These are phyloP conservation scores for Suillus sp. DNA, from an alignment of 768 basidiomycete genomes.

Conservation along the genomic window DNA sequence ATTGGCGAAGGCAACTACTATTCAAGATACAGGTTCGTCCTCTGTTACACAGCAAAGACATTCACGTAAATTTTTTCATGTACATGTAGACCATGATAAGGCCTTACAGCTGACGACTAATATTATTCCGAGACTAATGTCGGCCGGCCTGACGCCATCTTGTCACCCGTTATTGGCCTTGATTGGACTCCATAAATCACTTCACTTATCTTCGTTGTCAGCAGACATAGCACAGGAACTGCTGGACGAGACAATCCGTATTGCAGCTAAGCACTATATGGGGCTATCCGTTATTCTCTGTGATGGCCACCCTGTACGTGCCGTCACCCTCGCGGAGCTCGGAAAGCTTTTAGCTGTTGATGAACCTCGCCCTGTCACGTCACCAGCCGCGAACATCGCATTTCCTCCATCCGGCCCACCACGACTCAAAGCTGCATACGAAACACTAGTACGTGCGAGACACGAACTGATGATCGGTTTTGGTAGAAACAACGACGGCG, in stretches of 20 bases:
- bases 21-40: constrained; percentile 59
- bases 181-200: constrained; percentile 66
- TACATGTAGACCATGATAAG: constrained; percentile 53
- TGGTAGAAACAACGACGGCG: constrained; percentile 69
- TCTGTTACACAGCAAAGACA: constrained; percentile 2
- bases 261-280: constrained; percentile 51
- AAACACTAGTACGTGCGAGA: constrained; percentile 59
- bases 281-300: constrained; percentile 58
- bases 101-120: constrained; percentile 63
- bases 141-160: constrained; percentile 60
- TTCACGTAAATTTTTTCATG: constrained; percentile 7
- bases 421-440: constrained; percentile 42
- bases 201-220: constrained; percentile 58
- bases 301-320: constrained; percentile 76
- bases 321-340: constrained; percentile 73
- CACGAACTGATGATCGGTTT: constrained; percentile 70
- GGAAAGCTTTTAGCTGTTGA: constrained; percentile 83
- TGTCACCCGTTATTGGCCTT: constrained; percentile 80
- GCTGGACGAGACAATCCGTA: constrained; percentile 65
- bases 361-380: constrained; percentile 53
- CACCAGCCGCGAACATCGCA: constrained; percentile 19
- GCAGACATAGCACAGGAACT: constrained; percentile 44
- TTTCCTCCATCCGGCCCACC: constrained; percentile 72
- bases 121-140: constrained; percentile 63
- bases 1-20: constrained; percentile 64